A percentile compares a stretch with the other conserved stretches of the same genome.
These are phyloP conservation scores for Neurospora sp. DNA, from an alignment of 495 filamentous ascomycete species.

Conservation along the genomic window DNA sequence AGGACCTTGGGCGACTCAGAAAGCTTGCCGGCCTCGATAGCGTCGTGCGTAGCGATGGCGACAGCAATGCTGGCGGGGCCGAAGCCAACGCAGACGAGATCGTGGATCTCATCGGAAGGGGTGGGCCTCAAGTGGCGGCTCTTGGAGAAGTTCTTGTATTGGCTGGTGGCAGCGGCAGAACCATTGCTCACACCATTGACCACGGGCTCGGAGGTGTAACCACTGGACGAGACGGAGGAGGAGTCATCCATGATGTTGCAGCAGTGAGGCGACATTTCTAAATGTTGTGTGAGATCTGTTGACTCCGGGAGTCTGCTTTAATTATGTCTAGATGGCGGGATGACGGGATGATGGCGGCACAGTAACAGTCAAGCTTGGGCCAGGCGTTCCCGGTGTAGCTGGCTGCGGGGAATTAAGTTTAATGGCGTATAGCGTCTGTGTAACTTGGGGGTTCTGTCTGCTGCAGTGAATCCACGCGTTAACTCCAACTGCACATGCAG, in stretches of 20 bases:
- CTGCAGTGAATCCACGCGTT: background rate
- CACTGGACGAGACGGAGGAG: background rate
- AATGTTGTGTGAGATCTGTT: background rate
- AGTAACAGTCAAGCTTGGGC: background rate
- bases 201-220: slow-evolving; percentile 5
- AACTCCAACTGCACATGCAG: background rate
- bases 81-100: slow-evolving; percentile 86
- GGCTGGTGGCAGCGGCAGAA: background rate
- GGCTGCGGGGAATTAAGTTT: background rate
- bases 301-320: background rate
- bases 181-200: background rate
- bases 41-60: slow-evolving; percentile 79
- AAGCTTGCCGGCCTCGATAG: slow-evolving; percentile 31
- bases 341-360: background rate
- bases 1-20: slow-evolving; percentile 52
- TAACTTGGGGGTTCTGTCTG: background rate
- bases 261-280: slow-evolving; percentile 21
- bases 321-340: background rate
- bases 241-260: slow-evolving; percentile 10
- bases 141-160: slow-evolving; percentile 7
- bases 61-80: slow-evolving; percentile 91
- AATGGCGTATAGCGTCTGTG: background rate
- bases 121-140: slow-evolving; percentile 13
- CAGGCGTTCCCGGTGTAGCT: background rate
- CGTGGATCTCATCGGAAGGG: slow-evolving; percentile 48